Conservation (phyloP, 768 basidiomycete species). For the Dentipellis sp. region DNA sequence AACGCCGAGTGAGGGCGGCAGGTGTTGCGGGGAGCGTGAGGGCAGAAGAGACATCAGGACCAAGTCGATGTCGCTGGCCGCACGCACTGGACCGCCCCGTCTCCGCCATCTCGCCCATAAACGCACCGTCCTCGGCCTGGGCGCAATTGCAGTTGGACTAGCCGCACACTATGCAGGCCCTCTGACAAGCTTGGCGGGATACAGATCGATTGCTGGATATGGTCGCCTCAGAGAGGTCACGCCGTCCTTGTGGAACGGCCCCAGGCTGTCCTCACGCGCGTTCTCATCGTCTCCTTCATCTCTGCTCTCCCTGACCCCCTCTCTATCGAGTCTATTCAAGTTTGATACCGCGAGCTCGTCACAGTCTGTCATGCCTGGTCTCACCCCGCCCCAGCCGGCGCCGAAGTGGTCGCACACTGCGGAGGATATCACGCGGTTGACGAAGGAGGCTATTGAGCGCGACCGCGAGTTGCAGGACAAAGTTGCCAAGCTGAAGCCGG, state of each 20-base stretch:
- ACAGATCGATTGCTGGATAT: constrained; percentile 5
- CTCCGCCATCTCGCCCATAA: neutral
- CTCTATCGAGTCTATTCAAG: constrained; percentile 2
- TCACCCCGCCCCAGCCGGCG: constrained; percentile 58
- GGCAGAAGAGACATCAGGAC: too few relatives aligned
- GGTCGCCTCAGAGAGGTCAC: neutral
- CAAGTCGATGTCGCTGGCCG: neutral
- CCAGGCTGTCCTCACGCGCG: neutral
- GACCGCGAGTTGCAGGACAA: constrained; percentile 48
- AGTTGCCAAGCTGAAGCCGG: constrained; percentile 45
- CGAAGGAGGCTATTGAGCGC: constrained; percentile 48
- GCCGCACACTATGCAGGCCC: neutral
- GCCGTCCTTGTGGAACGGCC: neutral
- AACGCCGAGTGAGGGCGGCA: neutral
- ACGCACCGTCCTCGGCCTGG: neutral
- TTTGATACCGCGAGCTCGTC: constrained; percentile 1
- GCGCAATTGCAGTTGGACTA: constrained; percentile 4
- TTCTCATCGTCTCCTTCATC: neutral
- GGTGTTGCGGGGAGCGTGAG: too few relatives aligned
- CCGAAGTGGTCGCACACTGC: constrained; percentile 60
- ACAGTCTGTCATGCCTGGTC: neutral
- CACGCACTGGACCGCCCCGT: neutral
- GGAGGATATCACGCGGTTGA: constrained; percentile 47
- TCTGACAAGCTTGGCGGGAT: neutral
- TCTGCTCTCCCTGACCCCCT: constrained; percentile 1